Base-by-base conservation (phyloP, 805 yeast species). In the Metschnikowia similis region DNA sequence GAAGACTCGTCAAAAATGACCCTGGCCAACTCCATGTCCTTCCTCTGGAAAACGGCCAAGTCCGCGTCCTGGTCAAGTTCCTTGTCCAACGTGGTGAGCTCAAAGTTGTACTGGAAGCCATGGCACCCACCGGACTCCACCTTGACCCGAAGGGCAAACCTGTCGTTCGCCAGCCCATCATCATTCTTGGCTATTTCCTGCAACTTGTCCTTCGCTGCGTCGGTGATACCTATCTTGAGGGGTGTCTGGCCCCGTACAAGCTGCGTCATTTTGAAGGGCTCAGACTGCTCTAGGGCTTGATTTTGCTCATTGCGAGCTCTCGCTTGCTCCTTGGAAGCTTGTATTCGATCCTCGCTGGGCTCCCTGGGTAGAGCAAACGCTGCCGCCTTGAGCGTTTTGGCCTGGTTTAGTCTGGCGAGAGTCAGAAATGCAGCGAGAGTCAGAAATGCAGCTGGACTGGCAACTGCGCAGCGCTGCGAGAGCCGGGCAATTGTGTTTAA, bases 41-140 rank as follows among this genome's bases (percentile, higher is more conserved):
- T 78, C 49, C 91, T 74, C 51, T 76, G 82, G 62, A 89, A 89
- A 6, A 89, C 74, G 16, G 84, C 74, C 32, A 70, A 56, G 1
- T 66, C 67, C 6, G 59, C 63, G 8, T 70, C 66, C 8, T 58
- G 64, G 4, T 55, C 55, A 13, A 71, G 58, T 45, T 72, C 79
- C 32, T 66, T 59, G 4, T 52, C 49, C 39, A 71, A 56, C 51
- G 78, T 76, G 4, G 83, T 76, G 41, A 94, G 74, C 47, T 82
- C 78, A 61, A 94, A 71, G 55, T 85, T 79, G 63, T 94, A 94
- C 67, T 94, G 98, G 68, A 89, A 94, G 16, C 99, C 99, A 66
- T 94, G 99, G 65, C 99, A 94, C 1, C 99, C 99, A 8, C 99
- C 99, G 61, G 96, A 86, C 59, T 90, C 97, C 8, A 94, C 97